Evolutionary conservation across 768 basidiomycete genomes (phyloP).

Genomic region (Mycena leptocephala): DNA sequence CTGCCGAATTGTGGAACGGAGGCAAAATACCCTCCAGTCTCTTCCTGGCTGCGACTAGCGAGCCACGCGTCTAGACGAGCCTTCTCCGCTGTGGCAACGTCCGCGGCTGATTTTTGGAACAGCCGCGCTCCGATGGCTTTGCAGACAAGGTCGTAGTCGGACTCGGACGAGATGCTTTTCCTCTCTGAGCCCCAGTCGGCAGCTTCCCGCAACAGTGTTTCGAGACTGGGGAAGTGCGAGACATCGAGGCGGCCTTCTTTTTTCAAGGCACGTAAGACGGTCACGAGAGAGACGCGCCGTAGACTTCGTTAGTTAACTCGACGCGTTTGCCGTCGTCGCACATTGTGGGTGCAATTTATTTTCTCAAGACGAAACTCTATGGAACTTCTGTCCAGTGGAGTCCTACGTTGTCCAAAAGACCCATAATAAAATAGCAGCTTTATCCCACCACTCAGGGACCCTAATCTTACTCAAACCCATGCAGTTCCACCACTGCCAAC

Average conservation of each 20-base stretch:
- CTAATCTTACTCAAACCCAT: too few species aligned
- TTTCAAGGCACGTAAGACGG: too few species aligned
- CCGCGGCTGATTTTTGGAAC: slow-evolving; percentile 38
- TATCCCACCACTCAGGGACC: too few species aligned
- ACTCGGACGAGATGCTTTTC: slow-evolving; percentile 38
- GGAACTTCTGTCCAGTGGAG: too few species aligned
- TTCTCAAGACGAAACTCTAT: too few species aligned
- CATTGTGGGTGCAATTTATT: too few species aligned
- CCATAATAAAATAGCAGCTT: too few species aligned
- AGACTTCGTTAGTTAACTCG: slow-evolving; percentile 47
- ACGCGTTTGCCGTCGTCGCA: slow-evolving; percentile 53
- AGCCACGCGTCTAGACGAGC: slow-evolving; percentile 51
- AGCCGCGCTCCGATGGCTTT: slow-evolving; percentile 53
- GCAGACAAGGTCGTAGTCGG: too few species aligned
- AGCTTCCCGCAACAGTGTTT: too few species aligned
- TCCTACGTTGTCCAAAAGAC: too few species aligned
- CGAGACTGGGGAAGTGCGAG: slow-evolving; percentile 51
- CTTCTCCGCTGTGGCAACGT: slow-evolving; percentile 46
- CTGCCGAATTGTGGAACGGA: slow-evolving; percentile 76
- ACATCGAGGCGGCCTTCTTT: slow-evolving; percentile 46
- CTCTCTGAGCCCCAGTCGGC: slow-evolving; percentile 48
- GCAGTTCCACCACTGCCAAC: too few species aligned
- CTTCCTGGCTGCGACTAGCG: slow-evolving; percentile 27
- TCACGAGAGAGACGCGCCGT: too few species aligned
- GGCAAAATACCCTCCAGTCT: slow-evolving; percentile 76